Conservation (phyloP, 2,329 filamentous ascomycete genomes). For the Epicoccum nigrum region DNA sequence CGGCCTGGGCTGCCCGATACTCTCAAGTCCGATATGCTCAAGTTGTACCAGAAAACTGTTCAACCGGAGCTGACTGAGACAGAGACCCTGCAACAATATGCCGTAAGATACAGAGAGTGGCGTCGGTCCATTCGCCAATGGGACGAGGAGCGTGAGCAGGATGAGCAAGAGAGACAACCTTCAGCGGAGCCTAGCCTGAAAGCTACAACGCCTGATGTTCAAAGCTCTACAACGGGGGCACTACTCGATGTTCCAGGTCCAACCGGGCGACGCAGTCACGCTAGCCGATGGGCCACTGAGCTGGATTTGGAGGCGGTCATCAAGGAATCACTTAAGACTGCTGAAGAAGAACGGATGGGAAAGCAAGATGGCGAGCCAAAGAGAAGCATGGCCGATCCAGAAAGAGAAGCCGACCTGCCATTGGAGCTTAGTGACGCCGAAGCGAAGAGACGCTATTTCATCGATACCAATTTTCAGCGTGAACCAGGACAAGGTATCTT, state of each 20-base stretch:
- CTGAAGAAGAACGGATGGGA: constrained; percentile 73
- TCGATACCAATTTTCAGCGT: constrained; percentile 69
- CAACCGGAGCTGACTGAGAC: constrained; percentile 38
- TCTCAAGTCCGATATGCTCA: constrained; percentile 46
- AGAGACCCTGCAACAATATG: constrained; percentile 46
- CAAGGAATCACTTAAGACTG: constrained; percentile 69
- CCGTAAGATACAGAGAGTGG: constrained; percentile 50
- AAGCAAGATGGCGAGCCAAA: constrained; percentile 65
- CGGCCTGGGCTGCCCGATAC: constrained; percentile 44
- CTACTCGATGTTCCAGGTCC: constrained; percentile 37
- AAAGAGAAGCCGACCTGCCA: constrained; percentile 78
- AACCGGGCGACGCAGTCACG: constrained; percentile 40
- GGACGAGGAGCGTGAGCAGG: constrained; percentile 50
- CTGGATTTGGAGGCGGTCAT: constrained; percentile 75
- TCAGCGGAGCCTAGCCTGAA: constrained; percentile 45
- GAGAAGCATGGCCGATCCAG: constrained; percentile 73
- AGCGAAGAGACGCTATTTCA: constrained; percentile 63
- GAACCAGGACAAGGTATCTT: constrained; percentile 70
- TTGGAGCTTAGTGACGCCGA: constrained; percentile 70
- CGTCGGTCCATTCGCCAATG: constrained; percentile 48
- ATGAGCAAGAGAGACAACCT: constrained; percentile 44
- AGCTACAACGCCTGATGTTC: constrained; percentile 55
- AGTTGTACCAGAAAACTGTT: constrained; percentile 40
- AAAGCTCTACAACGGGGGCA: constrained; percentile 35
- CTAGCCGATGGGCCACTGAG: constrained; percentile 60